phyloP scores from a whole-genome alignment of 148 eudicot genomes.

The Rhododendron kiyosumense region DNA sequence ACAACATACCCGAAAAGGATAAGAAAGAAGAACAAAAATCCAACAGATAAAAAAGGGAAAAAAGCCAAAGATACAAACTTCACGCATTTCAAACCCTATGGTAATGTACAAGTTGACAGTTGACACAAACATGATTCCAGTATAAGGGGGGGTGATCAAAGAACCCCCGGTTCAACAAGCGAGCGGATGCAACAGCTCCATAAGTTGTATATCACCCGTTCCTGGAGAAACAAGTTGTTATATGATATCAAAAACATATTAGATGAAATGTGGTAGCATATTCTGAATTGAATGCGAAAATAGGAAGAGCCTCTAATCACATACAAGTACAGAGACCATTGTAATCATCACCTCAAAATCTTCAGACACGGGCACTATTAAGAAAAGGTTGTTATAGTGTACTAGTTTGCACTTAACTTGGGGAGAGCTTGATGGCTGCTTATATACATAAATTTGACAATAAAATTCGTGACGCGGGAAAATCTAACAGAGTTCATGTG shows the following conservation, averaged over 20 bases:
- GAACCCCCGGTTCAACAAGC: neutral
- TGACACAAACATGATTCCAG: conserved; percentile 1
- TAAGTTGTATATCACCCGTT: neutral
- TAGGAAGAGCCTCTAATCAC: neutral
- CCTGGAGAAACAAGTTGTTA: neutral
- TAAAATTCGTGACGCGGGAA: neutral
- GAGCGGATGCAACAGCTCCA: neutral
- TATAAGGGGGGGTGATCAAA: neutral
- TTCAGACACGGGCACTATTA: neutral
- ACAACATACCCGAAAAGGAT: neutral
- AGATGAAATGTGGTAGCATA: neutral
- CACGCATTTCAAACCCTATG: neutral
- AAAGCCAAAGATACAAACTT: neutral
- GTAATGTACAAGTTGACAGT: conserved; percentile 3
- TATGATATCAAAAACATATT: neutral
- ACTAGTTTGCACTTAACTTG: neutral
- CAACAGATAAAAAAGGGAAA: neutral
- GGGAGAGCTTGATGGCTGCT: neutral
- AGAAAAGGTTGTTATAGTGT: neutral
- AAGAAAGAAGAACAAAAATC: neutral
- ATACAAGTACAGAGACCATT: neutral
- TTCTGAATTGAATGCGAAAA: neutral
- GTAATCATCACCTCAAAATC: neutral
- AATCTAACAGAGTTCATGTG: neutral
- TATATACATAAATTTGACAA: neutral